Percentiles rank a stretch among this genome's conserved stretches.
phyloP scores from a whole-genome alignment of 352 stramenopile species.

The Globisporangium uncinulatum region DNA sequence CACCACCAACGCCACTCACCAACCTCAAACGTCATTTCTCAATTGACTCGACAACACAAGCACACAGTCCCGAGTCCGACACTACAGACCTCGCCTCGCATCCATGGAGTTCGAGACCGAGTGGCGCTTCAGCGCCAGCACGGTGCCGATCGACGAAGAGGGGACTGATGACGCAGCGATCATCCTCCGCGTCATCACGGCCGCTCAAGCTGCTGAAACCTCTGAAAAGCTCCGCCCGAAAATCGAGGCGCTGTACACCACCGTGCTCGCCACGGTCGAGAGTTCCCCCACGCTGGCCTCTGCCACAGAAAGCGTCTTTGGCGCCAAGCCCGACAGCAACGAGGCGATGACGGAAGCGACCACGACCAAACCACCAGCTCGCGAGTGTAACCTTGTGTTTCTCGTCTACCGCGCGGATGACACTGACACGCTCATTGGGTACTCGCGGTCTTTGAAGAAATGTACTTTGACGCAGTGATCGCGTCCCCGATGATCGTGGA shows the following conservation, averaged over 20 bases:
- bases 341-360: neutral
- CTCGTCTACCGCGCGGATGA: neutral
- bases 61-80: no score
- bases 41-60: no score
- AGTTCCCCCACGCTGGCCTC: neutral
- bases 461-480: neutral
- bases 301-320: no score
- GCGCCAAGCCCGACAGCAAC: neutral
- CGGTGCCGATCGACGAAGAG: neutral
- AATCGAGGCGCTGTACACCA: slow-evolving; percentile 2
- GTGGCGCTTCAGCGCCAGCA: slow-evolving; percentile 2
- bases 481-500: neutral
- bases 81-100: no score
- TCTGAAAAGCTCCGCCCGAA: neutral
- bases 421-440: neutral
- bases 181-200: no score
- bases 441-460: slow-evolving; percentile 1
- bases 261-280: neutral
- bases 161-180: no score
- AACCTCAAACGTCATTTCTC: no score
- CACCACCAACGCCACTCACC: no score
- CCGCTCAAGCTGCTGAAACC: no score
- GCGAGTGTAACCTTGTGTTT: neutral
- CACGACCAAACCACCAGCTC: neutral
- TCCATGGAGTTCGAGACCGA: slow-evolving; percentile 5